These are phyloP conservation scores for Turnera subulata DNA, from an alignment of 345 rosid species.

Conservation along the genomic window DNA sequence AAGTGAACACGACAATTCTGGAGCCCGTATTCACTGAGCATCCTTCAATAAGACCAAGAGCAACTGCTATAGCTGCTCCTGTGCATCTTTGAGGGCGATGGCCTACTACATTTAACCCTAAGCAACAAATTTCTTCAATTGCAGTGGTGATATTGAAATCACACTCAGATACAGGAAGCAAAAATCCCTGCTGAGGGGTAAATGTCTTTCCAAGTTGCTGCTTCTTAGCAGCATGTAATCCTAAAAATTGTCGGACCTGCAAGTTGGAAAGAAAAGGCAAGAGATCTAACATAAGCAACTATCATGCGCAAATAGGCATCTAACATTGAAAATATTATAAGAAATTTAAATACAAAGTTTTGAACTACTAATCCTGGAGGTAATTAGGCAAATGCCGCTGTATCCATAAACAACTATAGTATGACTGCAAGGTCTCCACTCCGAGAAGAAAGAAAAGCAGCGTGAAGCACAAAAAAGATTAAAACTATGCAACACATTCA, in stretches of 20 bases:
- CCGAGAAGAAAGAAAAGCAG: too few species aligned
- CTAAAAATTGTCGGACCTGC: slow-evolving; percentile 66
- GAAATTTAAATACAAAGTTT: not conserved
- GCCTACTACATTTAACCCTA: slow-evolving; percentile 32
- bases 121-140: slow-evolving; percentile 63
- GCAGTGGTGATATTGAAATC: slow-evolving; percentile 74
- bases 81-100: slow-evolving; percentile 87
- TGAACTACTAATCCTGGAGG: too few species aligned
- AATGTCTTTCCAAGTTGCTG: slow-evolving; percentile 48
- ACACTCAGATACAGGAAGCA: slow-evolving; percentile 73
- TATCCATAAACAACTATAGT: too few species aligned
- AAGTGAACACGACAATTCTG: slow-evolving; percentile 84
- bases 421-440: too few species aligned
- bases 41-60: slow-evolving; percentile 75
- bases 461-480: too few species aligned
- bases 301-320: not conserved
- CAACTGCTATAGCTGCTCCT: slow-evolving; percentile 75
- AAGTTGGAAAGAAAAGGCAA: slow-evolving; percentile 1
- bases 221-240: slow-evolving; percentile 40
- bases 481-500: too few species aligned
- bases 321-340: not conserved
- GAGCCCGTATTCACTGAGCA: slow-evolving; percentile 60
- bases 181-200: slow-evolving; percentile 67
- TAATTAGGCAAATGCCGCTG: too few species aligned
- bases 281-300: not conserved